Evolutionary conservation across 2,329 filamentous ascomycete genomes (phyloP), one percentile per base, ranked within the genome.

Genomic region (Sporothrix euskadiensis): DNA sequence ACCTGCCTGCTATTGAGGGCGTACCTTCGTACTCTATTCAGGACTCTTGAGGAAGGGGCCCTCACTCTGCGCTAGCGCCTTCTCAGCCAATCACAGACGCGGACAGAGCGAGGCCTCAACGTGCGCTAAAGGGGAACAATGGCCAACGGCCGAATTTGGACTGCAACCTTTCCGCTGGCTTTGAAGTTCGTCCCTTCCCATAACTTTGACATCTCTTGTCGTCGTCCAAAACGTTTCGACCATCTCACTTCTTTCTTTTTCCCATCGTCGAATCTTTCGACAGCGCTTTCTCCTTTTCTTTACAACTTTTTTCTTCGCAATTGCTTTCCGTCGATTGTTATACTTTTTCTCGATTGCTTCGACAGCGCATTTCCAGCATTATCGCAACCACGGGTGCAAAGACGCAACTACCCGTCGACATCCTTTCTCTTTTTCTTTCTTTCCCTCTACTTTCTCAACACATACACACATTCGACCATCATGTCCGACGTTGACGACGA

Each of bases 401-500:
- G 26, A 44, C 61, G 19, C 61, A 65, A 65, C 7, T 39, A 44
- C n/a, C 39, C n/a, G 12, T 30, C n/a, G 35, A 54, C n/a, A 35
- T 39, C n/a, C 9, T 39, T 30, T 47, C 4, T 47, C 8, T 47
- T 1, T 5, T 30, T 39, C 12, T 9, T 63, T 8, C 16, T 39
- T 10, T 52, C 3, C 47, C 5, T 30, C 10, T 26, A 9, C 52
- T 12, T 9, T 4, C 9, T 3, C 65, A 19, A 8, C 49, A 41
- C 68, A 26, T 12, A 63, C 19, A 41, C 61, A 49, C 22, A 3
- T 26, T 16, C 44, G 14, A 19, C 44, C 41, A 73, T 75, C 79
- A 97, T 97, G 94, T 92, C 93, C 73, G 93, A 95, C 80, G 88
- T 98, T 77, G 95, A 98, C 81, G 94, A 95, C 78, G 95, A 98